A percentile compares a stretch with the other conserved stretches of the same genome.
Evolutionary conservation across 768 basidiomycete genomes (phyloP).

Genomic region (Chlorophyllum brunneum): DNA sequence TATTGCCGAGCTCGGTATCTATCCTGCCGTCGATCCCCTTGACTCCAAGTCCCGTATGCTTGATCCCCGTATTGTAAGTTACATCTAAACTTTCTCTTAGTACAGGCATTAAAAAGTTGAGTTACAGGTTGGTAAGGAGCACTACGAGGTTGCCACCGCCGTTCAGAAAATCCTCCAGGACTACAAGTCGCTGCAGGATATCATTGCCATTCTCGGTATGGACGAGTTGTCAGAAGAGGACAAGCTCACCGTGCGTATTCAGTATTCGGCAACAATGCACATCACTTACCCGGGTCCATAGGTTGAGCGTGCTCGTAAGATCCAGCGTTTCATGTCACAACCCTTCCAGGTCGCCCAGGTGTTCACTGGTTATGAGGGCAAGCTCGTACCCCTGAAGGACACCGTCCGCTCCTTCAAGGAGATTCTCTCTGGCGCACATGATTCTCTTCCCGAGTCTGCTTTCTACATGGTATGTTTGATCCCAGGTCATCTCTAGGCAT

Average conservation of each 20-base stretch:
- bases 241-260: slow-evolving; percentile 82
- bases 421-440: slow-evolving; percentile 88
- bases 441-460: slow-evolving; percentile 89
- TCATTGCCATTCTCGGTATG: slow-evolving; percentile 99
- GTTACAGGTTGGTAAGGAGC: slow-evolving; percentile 74
- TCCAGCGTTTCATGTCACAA: slow-evolving; percentile 99
- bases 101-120: too few species aligned
- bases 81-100: slow-evolving; percentile 1
- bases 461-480: slow-evolving; percentile 97
- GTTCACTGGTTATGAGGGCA: slow-evolving; percentile 99
- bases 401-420: slow-evolving; percentile 97
- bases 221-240: slow-evolving; percentile 99
- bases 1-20: slow-evolving; percentile 98
- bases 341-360: slow-evolving; percentile 99
- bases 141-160: slow-evolving; percentile 94
- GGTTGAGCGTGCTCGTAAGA: slow-evolving; percentile 98
- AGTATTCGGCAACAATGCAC: not conserved
- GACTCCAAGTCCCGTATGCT: slow-evolving; percentile 99
- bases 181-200: slow-evolving; percentile 97
- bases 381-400: slow-evolving; percentile 94
- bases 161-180: slow-evolving; percentile 97
- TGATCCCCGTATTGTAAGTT: slow-evolving; percentile 93
- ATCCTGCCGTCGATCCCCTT: slow-evolving; percentile 98
- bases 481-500: slow-evolving; percentile 1
- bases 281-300: slow-evolving; percentile 20